Percentiles rank a stretch among this genome's conserved stretches.
Conservation (phyloP, 1,284 basidiomycete species). For the Cutaneotrichosporon arboriforme region DNA sequence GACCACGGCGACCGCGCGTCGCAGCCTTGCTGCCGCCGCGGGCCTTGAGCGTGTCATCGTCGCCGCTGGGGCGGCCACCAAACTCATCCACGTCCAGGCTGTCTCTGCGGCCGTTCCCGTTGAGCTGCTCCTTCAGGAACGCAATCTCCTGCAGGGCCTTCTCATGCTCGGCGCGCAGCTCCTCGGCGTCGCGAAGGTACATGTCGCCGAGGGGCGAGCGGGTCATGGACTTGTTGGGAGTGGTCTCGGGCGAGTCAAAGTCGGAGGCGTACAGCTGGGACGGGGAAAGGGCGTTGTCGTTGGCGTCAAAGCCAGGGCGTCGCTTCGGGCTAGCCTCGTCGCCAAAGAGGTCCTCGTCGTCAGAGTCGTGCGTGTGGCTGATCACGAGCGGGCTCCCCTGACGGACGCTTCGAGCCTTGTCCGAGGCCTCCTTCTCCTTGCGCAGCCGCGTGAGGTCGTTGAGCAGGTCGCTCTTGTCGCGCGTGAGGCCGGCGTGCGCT, state of each 20-base stretch:
- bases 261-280: constrained; percentile 43
- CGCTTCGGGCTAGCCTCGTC: constrained; percentile 58
- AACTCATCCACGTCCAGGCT: constrained; percentile 31
- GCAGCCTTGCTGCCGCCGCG: constrained; percentile 29
- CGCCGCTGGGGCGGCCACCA: constrained; percentile 15
- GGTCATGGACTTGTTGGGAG: constrained; percentile 49
- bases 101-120: constrained; percentile 5
- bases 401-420: constrained; percentile 30
- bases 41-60: constrained; percentile 9
- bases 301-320: constrained; percentile 56
- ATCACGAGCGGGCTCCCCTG: constrained; percentile 46
- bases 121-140: constrained; percentile 26
- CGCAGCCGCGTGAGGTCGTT: constrained; percentile 69
- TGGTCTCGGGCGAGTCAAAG: constrained; percentile 61
- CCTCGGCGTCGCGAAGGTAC: constrained; percentile 44
- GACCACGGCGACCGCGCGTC: constrained; percentile 36
- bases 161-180: constrained; percentile 39
- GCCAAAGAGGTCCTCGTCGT: constrained; percentile 63
- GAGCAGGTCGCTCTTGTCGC: constrained; percentile 89
- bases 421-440: constrained; percentile 34
- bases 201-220: constrained; percentile 43
- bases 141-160: constrained; percentile 42
- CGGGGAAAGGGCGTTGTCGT: constrained; percentile 52
- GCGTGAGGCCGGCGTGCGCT: constrained; percentile 74
- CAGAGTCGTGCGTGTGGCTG: constrained; percentile 57